Evolutionary conservation across 192 early-diverging fungal species (phyloP).

Genomic region (Backusella tarrabulga): DNA sequence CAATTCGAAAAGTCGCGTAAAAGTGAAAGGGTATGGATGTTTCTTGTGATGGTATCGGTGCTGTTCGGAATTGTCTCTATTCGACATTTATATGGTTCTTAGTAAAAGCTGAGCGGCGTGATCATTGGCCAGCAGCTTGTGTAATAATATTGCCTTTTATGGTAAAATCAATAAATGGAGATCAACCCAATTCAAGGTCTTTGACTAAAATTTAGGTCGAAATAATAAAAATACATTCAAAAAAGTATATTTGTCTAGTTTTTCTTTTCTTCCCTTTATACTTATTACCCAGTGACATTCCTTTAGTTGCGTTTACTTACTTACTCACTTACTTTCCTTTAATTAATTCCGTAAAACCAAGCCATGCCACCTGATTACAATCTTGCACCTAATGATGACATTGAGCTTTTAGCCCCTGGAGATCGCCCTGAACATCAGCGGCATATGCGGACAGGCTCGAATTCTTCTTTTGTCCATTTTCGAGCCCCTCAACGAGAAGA

Average conservation of each 20-base stretch:
- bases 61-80: slow-evolving; percentile 11
- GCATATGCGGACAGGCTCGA: slow-evolving; percentile 7
- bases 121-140: background rate
- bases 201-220: background rate
- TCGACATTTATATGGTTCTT: background rate
- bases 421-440: background rate
- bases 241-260: background rate
- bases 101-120: background rate
- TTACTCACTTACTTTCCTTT: slow-evolving; percentile 1
- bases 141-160: background rate
- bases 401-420: slow-evolving; percentile 2
- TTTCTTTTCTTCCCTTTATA: background rate
- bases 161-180: background rate
- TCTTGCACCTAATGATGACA: background rate
- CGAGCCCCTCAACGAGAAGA: slow-evolving; percentile 10
- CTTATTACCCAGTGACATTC: background rate
- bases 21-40: slow-evolving; percentile 26
- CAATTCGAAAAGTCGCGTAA: background rate
- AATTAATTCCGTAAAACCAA: background rate
- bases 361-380: slow-evolving; percentile 7
- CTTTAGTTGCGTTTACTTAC: background rate
- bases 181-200: background rate
- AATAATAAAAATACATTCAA: background rate
- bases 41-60: slow-evolving; percentile 17
- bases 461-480: slow-evolving; percentile 17